Percentiles rank a stretch among this genome's conserved stretches.
These are phyloP conservation scores for Rhodomyrtus tomentosa DNA, from an alignment of 345 rosid species.

Conservation along the genomic window DNA sequence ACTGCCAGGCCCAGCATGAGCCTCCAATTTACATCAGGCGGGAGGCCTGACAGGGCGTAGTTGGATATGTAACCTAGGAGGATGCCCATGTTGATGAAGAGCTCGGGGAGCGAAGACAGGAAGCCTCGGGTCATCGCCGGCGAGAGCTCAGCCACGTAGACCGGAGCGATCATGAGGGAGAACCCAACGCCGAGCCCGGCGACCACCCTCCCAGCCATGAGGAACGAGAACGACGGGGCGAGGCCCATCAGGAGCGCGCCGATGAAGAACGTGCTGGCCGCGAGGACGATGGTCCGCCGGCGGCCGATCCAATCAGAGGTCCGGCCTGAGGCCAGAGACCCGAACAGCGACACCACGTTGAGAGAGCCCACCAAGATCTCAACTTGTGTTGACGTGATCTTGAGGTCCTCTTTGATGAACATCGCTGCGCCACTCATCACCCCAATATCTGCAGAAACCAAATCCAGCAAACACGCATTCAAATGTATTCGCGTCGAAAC, in stretches of 20 bases:
- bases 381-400: slow-evolving; percentile 35
- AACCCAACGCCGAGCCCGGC: slow-evolving; percentile 77
- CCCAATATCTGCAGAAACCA: slow-evolving; percentile 36
- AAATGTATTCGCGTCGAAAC: neutral
- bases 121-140: slow-evolving; percentile 52
- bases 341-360: slow-evolving; percentile 45
- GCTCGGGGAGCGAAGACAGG: slow-evolving; percentile 59
- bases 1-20: slow-evolving; percentile 63
- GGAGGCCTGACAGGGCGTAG: slow-evolving; percentile 42
- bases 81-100: slow-evolving; percentile 55
- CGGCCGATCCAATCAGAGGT: slow-evolving; percentile 66
- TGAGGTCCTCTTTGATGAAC: slow-evolving; percentile 34
- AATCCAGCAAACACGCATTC: neutral
- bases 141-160: slow-evolving; percentile 50
- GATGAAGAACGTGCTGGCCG: slow-evolving; percentile 40
- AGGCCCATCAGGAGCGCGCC: slow-evolving; percentile 64
- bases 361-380: slow-evolving; percentile 52
- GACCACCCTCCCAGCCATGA: slow-evolving; percentile 46
- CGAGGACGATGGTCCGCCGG: slow-evolving; percentile 54
- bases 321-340: slow-evolving; percentile 52
- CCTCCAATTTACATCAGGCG: slow-evolving; percentile 39
- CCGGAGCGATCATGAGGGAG: slow-evolving; percentile 55
- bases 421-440: slow-evolving; percentile 65
- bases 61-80: slow-evolving; percentile 51
- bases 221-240: slow-evolving; percentile 41